Percentiles rank a stretch among this genome's conserved stretches.
Conservation (phyloP, 306 rosid genomes). For the Elaeagnus macrophylla region DNA sequence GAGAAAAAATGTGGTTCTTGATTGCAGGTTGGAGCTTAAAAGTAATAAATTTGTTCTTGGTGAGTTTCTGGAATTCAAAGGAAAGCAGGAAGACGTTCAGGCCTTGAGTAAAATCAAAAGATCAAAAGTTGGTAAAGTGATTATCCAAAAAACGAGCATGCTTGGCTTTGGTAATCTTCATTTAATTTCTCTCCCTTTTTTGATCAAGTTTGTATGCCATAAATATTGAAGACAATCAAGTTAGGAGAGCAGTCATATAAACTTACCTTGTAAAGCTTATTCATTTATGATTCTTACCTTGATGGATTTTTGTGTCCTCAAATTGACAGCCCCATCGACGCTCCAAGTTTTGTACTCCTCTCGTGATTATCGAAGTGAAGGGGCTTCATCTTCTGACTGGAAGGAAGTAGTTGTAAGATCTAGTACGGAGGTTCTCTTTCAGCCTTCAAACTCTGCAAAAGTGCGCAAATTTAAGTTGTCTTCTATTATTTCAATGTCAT, state of each 20-base stretch:
- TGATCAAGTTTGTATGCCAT: neutral
- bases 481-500: conserved; percentile 59
- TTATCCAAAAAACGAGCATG: conserved; percentile 78
- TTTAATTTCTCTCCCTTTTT: conserved; percentile 4
- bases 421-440: conserved; percentile 66
- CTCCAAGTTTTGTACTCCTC: conserved; percentile 62
- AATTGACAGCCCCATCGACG: conserved; percentile 62
- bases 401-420: conserved; percentile 69
- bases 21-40: conserved; percentile 74
- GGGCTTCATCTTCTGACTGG: conserved; percentile 53
- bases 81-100: conserved; percentile 62
- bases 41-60: conserved; percentile 67
- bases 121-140: conserved; percentile 60
- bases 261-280: neutral
- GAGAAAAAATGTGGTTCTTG: conserved; percentile 4
- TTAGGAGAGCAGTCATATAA: neutral
- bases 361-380: conserved; percentile 74
- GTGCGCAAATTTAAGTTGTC: conserved; percentile 65
- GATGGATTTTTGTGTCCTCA: conserved; percentile 10
- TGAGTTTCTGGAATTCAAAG: conserved; percentile 86
- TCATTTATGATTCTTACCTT: neutral
- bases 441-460: conserved; percentile 45
- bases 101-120: conserved; percentile 61
- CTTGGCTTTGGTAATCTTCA: conserved; percentile 75
- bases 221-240: neutral